phyloP scores from a whole-genome alignment of 2,329 filamentous ascomycete species.

The Talaromyces pinophilus region DNA sequence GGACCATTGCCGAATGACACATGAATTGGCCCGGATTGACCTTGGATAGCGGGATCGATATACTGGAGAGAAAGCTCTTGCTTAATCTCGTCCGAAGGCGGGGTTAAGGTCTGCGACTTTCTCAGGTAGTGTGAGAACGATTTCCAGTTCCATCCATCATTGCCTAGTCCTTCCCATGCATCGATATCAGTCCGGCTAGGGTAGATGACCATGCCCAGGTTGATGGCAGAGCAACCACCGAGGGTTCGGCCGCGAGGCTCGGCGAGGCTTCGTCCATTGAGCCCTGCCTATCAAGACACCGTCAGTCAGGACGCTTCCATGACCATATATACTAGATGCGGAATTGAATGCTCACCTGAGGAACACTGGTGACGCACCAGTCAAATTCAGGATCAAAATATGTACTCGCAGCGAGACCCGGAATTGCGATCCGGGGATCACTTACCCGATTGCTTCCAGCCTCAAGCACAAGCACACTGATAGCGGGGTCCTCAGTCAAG shows the following conservation, averaged over 20 bases:
- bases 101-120: conserved; percentile 39
- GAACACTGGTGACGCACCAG: conserved; percentile 17
- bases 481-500: conserved; percentile 21
- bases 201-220: conserved; percentile 30
- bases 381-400: conserved; percentile 15
- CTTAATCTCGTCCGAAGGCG: conserved; percentile 19
- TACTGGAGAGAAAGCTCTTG: neutral
- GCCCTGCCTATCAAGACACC: neutral
- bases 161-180: conserved; percentile 45
- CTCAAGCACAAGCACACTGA: conserved; percentile 24
- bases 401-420: conserved; percentile 10
- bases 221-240: conserved; percentile 38
- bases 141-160: conserved; percentile 41
- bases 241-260: conserved; percentile 23
- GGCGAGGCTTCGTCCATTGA: conserved; percentile 20
- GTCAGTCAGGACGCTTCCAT: neutral
- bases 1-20: conserved; percentile 19
- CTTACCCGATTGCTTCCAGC: conserved; percentile 22
- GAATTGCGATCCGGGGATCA: conserved; percentile 24
- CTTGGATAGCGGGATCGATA: neutral
- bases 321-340: too few relatives aligned
- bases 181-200: conserved; percentile 33
- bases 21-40: neutral
- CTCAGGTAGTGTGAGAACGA: conserved; percentile 38
- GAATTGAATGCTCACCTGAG: neutral